Evolutionary conservation across 352 stramenopile species (phyloP).

Genomic region (Detonula confervacea): DNA sequence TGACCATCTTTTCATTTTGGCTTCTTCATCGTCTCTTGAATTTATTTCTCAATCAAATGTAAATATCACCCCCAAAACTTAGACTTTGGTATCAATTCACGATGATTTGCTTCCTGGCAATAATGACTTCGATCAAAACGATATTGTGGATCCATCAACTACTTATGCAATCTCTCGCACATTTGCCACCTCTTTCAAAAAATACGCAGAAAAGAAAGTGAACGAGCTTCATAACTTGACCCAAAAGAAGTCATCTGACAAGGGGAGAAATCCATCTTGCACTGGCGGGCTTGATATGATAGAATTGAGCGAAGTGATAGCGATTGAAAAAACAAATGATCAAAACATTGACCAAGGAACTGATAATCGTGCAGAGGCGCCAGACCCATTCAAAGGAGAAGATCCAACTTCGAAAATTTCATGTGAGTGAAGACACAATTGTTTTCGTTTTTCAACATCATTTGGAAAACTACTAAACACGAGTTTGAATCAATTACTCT

Average conservation of each 20-base stretch:
- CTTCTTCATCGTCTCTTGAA: background rate
- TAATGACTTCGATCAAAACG: slow-evolving; percentile 38
- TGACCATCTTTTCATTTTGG: background rate
- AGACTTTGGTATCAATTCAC: slow-evolving; percentile 46
- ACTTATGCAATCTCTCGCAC: slow-evolving; percentile 47
- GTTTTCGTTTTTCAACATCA: slow-evolving; percentile 11
- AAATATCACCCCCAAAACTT: background rate
- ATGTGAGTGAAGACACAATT: slow-evolving; percentile 17
- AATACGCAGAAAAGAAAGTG: slow-evolving; percentile 43
- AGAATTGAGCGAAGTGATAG: slow-evolving; percentile 26
- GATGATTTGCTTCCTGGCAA: slow-evolving; percentile 36
- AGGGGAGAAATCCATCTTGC: slow-evolving; percentile 15
- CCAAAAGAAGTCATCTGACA: slow-evolving; percentile 3
- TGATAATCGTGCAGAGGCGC: slow-evolving; percentile 32
- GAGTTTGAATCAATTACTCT: slow-evolving; percentile 14
- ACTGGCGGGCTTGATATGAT: slow-evolving; percentile 35
- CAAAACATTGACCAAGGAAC: background rate
- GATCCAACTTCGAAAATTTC: slow-evolving; percentile 29
- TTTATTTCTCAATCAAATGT: background rate
- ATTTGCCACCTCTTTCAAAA: slow-evolving; percentile 43
- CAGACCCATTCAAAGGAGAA: slow-evolving; percentile 35
- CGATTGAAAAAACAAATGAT: background rate
- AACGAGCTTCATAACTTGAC: slow-evolving; percentile 15
- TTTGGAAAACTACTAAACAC: no score
- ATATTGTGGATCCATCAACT: slow-evolving; percentile 8